Evolutionary conservation across 176 grass and related monocot genomes (phyloP).

Genomic region (Carex cristatella): DNA sequence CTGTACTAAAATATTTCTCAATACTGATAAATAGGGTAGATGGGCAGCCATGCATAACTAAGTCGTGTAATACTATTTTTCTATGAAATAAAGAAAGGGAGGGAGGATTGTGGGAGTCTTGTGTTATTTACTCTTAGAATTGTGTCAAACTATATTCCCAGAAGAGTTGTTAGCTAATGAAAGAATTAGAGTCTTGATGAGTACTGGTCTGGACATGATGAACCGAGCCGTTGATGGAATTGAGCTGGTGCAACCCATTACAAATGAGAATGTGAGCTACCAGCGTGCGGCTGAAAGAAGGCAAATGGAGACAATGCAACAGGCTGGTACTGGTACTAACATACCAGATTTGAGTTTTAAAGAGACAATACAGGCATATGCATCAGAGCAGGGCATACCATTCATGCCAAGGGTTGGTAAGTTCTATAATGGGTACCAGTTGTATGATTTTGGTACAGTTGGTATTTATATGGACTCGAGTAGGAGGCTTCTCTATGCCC

Average conservation of each 20-base stretch:
- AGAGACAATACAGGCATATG: conserved; percentile 78
- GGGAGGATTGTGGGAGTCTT: conserved; percentile 27
- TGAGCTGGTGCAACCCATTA: conserved; percentile 21
- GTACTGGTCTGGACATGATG: conserved; percentile 39
- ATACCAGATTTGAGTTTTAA: conserved; percentile 76
- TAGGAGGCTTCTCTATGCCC: conserved; percentile 70
- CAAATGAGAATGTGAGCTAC: conserved; percentile 44
- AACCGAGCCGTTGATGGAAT: conserved; percentile 23
- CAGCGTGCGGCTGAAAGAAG: conserved; percentile 64
- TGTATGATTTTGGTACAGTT: conserved; percentile 78
- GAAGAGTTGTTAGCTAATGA: conserved; percentile 49
- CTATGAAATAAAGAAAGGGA: no score
- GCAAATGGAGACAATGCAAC: conserved; percentile 65
- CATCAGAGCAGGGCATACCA: conserved; percentile 61
- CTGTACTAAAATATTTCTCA: no score
- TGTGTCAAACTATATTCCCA: conserved; percentile 26
- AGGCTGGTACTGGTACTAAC: conserved; percentile 33
- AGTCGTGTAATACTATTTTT: no score
- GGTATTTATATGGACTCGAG: conserved; percentile 76
- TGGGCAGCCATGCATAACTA: no score
- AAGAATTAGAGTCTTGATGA: conserved; percentile 27
- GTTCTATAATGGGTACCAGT: conserved; percentile 63
- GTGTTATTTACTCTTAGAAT: no score
- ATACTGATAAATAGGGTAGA: no score
- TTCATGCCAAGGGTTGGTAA: conserved; percentile 87